A percentile compares a stretch with the other conserved stretches of the same genome.
These are phyloP conservation scores for Ophiosphaerella korrae DNA, from an alignment of 2,329 filamentous ascomycete genomes.

Conservation along the genomic window DNA sequence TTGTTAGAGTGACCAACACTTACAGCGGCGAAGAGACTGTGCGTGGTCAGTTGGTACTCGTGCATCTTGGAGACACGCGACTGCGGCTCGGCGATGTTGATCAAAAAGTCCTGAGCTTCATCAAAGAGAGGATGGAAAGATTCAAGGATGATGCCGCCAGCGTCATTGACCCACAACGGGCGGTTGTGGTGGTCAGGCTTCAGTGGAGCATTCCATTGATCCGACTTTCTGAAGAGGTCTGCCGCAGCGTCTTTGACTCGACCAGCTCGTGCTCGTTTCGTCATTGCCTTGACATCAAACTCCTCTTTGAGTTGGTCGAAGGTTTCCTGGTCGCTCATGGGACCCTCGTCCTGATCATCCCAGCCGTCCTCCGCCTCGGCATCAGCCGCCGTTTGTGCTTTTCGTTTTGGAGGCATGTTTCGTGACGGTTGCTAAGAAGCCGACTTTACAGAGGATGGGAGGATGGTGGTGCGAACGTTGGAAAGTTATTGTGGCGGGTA, in stretches of 20 bases:
- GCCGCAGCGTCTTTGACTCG: constrained; percentile 58
- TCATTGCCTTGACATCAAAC: constrained; percentile 44
- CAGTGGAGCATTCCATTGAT: constrained; percentile 81
- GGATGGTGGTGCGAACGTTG: background rate
- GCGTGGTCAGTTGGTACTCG: constrained; percentile 88
- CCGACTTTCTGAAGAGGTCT: constrained; percentile 63
- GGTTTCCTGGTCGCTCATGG: constrained; percentile 54
- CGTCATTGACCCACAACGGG: constrained; percentile 91
- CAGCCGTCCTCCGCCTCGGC: constrained; percentile 60
- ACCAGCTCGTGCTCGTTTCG: constrained; percentile 31
- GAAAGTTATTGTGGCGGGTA: background rate
- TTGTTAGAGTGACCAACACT: constrained; percentile 88
- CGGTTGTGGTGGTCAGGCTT: constrained; percentile 90
- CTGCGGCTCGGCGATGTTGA: constrained; percentile 91
- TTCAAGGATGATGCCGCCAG: constrained; percentile 87
- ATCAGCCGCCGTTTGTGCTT: constrained; percentile 45
- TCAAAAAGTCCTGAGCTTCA: constrained; percentile 91
- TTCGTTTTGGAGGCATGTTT: constrained; percentile 54
- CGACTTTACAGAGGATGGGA: background rate
- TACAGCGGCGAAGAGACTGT: constrained; percentile 93
- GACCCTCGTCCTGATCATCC: constrained; percentile 56
- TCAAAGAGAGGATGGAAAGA: constrained; percentile 88
- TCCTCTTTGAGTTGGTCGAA: constrained; percentile 52
- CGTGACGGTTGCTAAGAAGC: constrained; percentile 2
- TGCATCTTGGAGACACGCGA: constrained; percentile 90